Conservation (phyloP, 495 filamentous ascomycete species). For the Penicillium diatomitis region DNA sequence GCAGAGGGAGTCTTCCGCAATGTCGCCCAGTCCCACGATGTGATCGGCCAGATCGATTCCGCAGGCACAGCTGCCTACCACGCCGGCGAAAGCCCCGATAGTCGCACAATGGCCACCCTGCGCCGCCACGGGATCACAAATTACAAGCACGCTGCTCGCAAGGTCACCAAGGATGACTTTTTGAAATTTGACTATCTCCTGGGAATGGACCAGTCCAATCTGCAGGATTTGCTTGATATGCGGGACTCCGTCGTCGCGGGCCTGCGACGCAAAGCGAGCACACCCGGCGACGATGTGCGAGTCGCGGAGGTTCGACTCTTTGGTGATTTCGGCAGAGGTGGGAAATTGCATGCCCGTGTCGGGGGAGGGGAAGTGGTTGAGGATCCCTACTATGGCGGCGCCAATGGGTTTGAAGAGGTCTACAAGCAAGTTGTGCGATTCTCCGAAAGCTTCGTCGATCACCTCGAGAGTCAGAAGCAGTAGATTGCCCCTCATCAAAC, state of each 20-base stretch:
- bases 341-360: conserved; percentile 62
- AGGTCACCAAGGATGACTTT: conserved; percentile 66
- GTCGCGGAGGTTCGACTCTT: conserved; percentile 64
- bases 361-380: conserved; percentile 65
- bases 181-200: conserved; percentile 82
- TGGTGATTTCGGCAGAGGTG: conserved; percentile 65
- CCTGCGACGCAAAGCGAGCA: conserved; percentile 29
- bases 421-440: conserved; percentile 78
- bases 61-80: conserved; percentile 88
- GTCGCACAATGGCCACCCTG: conserved; percentile 77
- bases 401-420: conserved; percentile 73
- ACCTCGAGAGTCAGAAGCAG: conserved; percentile 23
- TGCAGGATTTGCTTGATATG: conserved; percentile 55
- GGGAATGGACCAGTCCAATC: conserved; percentile 87
- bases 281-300: conserved; percentile 24
- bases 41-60: conserved; percentile 69
- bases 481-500: not conserved
- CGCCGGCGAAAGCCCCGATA: conserved; percentile 60
- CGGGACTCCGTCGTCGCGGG: conserved; percentile 41
- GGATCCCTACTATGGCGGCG: conserved; percentile 88
- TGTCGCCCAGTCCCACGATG: conserved; percentile 47
- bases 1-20: conserved; percentile 85
- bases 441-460: conserved; percentile 62
- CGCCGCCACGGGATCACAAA: conserved; percentile 60
- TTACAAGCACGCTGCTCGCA: conserved; percentile 70